Evolutionary conservation across 2,329 filamentous ascomycete genomes (phyloP).

Genomic region (Thermochaetoides dissita): DNA sequence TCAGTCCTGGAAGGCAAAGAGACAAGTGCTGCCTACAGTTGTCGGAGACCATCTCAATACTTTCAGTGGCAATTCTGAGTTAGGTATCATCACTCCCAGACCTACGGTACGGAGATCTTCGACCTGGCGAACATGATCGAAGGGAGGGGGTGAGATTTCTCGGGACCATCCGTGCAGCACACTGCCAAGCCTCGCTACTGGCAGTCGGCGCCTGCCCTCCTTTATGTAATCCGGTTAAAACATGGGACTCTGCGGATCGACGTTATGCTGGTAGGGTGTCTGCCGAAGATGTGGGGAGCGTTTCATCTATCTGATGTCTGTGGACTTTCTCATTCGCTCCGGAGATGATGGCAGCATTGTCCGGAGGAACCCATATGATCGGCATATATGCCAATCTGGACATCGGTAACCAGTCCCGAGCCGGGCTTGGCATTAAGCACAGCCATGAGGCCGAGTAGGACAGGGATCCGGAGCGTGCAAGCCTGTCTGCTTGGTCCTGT

Average conservation of each 20-base stretch:
- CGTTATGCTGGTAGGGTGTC: background rate
- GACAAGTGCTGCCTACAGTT: no score
- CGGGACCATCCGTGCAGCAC: background rate
- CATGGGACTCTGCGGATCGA: background rate
- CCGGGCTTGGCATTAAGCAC: background rate
- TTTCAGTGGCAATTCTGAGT: no score
- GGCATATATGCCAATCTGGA: conserved; percentile 1
- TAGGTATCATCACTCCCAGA: no score
- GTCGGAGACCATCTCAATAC: no score
- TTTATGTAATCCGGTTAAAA: conserved; percentile 5
- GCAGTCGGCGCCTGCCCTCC: background rate
- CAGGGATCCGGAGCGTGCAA: no score
- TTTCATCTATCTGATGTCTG: conserved; percentile 6
- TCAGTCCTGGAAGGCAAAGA: no score
- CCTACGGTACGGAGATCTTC: conserved; percentile 1
- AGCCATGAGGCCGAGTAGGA: no score
- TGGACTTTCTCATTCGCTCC: conserved; percentile 1
- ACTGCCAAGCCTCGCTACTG: conserved; percentile 1
- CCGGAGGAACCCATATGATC: conserved; percentile 2
- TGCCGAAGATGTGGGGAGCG: conserved; percentile 4
- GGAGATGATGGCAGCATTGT: background rate
- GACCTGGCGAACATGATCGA: background rate
- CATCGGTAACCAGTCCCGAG: conserved; percentile 3
- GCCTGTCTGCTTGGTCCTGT: no score
- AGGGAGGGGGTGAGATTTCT: background rate